Evolutionary conservation across 768 basidiomycete species (phyloP).

Genomic region (Boletus bicolor): DNA sequence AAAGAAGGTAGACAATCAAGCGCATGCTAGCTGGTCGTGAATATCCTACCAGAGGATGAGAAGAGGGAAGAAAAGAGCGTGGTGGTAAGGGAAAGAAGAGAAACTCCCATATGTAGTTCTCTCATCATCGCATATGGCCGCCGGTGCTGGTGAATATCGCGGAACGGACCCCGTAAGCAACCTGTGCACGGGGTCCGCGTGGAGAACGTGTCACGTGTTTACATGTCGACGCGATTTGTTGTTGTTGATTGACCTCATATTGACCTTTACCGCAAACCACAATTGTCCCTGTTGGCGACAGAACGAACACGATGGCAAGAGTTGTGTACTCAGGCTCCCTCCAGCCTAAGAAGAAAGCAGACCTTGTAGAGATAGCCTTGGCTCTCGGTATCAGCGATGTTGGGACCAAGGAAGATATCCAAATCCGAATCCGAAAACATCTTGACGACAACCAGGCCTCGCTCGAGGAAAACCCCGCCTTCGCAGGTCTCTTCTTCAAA

Average conservation of each 20-base stretch:
- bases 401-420: slow-evolving; percentile 64
- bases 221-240: slow-evolving; percentile 28
- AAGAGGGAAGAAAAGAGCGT: slow-evolving; percentile 9
- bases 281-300: slow-evolving; percentile 1
- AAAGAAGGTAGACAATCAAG: slow-evolving; percentile 25
- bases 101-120: background rate
- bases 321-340: slow-evolving; percentile 50
- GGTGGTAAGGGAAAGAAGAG: slow-evolving; percentile 16
- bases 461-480: slow-evolving; percentile 56
- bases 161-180: background rate
- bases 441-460: slow-evolving; percentile 52
- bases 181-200: slow-evolving; percentile 7
- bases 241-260: slow-evolving; percentile 25
- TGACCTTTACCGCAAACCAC: slow-evolving; percentile 6
- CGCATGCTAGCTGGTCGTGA: slow-evolving; percentile 29
- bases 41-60: slow-evolving; percentile 34
- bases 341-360: slow-evolving; percentile 64
- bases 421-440: slow-evolving; percentile 58
- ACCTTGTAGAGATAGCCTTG: slow-evolving; percentile 58
- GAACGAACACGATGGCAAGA: slow-evolving; percentile 38
- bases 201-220: slow-evolving; percentile 21
- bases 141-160: background rate
- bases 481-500: slow-evolving; percentile 50
- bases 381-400: slow-evolving; percentile 50
- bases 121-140: background rate